Conservation (phyloP, 179 eudicot species). For the Beta lomatogona region DNA sequence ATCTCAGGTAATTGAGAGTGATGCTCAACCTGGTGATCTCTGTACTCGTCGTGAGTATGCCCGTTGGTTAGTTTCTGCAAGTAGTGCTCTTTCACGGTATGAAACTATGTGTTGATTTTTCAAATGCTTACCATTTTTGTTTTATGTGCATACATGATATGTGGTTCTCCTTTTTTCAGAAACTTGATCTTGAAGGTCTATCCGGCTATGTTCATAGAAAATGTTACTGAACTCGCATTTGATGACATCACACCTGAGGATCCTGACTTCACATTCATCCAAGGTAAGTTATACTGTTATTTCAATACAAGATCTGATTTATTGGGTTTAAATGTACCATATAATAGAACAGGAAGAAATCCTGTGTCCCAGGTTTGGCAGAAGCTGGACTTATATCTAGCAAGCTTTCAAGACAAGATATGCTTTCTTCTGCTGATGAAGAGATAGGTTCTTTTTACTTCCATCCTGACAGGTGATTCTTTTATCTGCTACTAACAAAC, state of each 20-base stretch:
- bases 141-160: slow-evolving; percentile 15
- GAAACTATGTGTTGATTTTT: slow-evolving; percentile 1
- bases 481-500: slow-evolving; percentile 11
- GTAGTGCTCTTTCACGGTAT: slow-evolving; percentile 92
- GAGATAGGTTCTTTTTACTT: slow-evolving; percentile 68
- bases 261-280: slow-evolving; percentile 91
- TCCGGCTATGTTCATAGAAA: slow-evolving; percentile 96
- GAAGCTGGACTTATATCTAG: slow-evolving; percentile 99
- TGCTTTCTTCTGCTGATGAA: slow-evolving; percentile 61
- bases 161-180: slow-evolving; percentile 42
- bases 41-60: slow-evolving; percentile 98
- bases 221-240: slow-evolving; percentile 89
- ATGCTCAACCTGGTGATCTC: slow-evolving; percentile 83
- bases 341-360: slow-evolving; percentile 8
- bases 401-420: slow-evolving; percentile 83
- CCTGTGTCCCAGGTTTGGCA: slow-evolving; percentile 74
- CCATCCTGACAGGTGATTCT: slow-evolving; percentile 78
- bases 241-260: slow-evolving; percentile 94
- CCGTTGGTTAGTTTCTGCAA: slow-evolving; percentile 94
- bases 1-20: slow-evolving; percentile 81
- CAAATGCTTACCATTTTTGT: neutral
- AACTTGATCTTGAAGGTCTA: slow-evolving; percentile 79
- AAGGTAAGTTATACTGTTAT: slow-evolving; percentile 46
- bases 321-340: slow-evolving; percentile 9
- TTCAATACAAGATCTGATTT: slow-evolving; percentile 17